Evolutionary conservation across 306 rosid species (phyloP).

Genomic region (Purshia tridentata): DNA sequence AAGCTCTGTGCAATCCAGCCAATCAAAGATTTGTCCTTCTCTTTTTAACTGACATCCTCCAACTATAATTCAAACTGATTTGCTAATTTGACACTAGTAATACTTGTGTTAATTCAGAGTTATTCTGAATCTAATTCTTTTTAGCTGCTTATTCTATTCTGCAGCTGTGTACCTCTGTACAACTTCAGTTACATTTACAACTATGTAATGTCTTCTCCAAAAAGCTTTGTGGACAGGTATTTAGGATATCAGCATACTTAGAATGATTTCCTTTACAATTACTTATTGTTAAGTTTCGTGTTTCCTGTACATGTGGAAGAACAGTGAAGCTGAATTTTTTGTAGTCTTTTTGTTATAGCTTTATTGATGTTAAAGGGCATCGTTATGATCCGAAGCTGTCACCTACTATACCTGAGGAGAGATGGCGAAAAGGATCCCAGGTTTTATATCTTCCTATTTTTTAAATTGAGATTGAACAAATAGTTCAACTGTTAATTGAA

Average conservation of each 20-base stretch:
- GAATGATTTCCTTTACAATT: too few species aligned
- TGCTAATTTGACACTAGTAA: background rate
- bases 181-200: constrained; percentile 17
- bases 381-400: constrained; percentile 14
- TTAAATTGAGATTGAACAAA: background rate
- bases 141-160: background rate
- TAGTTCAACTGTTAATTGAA: background rate
- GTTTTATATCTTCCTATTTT: constrained; percentile 8
- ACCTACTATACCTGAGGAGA: constrained; percentile 3
- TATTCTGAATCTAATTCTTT: background rate
- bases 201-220: constrained; percentile 6
- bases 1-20: constrained; percentile 8
- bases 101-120: background rate
- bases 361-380: constrained; percentile 10
- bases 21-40: constrained; percentile 21
- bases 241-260: background rate
- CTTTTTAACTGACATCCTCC: background rate
- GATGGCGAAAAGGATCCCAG: constrained; percentile 26
- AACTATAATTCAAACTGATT: background rate
- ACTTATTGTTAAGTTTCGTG: background rate
- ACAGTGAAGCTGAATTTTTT: background rate
- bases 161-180: constrained; percentile 21
- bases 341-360: background rate
- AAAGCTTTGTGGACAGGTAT: constrained; percentile 20
- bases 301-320: background rate